phyloP scores from a whole-genome alignment of 148 eudicot genomes.

The Selenicereus undatus region DNA sequence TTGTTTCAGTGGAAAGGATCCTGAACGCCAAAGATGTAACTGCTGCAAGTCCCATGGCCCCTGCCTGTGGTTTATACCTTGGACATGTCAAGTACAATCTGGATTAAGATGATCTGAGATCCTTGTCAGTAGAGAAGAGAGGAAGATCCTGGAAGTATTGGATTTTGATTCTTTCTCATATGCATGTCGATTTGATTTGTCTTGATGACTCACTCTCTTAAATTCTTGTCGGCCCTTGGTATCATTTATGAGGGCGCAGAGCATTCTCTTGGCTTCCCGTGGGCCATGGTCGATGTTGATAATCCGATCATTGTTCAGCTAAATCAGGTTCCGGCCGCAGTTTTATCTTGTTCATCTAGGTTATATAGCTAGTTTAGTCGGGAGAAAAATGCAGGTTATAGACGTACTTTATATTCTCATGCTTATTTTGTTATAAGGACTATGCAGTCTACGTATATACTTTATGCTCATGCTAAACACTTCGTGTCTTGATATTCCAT shows the following conservation, averaged over 20 bases:
- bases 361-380: not conserved
- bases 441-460: no score
- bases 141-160: not conserved
- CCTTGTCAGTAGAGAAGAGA: not conserved
- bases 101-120: slow-evolving; percentile 21
- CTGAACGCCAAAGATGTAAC: slow-evolving; percentile 66
- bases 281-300: not conserved
- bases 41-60: slow-evolving; percentile 93
- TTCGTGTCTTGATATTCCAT: no score
- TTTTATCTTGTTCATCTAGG: not conserved
- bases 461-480: no score
- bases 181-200: not conserved
- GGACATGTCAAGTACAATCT: slow-evolving; percentile 79
- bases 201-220: not conserved
- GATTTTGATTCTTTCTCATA: not conserved
- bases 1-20: slow-evolving; percentile 63
- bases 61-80: slow-evolving; percentile 87
- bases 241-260: not conserved
- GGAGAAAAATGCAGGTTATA: not conserved
- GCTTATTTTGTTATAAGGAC: no score
- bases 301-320: not conserved
- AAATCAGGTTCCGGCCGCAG: not conserved
- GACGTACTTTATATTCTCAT: no score
- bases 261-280: not conserved
- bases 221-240: not conserved